These are phyloP conservation scores for Nannochloris sp. DNA, from an alignment of 139 green algal genomes.

Conservation along the genomic window DNA sequence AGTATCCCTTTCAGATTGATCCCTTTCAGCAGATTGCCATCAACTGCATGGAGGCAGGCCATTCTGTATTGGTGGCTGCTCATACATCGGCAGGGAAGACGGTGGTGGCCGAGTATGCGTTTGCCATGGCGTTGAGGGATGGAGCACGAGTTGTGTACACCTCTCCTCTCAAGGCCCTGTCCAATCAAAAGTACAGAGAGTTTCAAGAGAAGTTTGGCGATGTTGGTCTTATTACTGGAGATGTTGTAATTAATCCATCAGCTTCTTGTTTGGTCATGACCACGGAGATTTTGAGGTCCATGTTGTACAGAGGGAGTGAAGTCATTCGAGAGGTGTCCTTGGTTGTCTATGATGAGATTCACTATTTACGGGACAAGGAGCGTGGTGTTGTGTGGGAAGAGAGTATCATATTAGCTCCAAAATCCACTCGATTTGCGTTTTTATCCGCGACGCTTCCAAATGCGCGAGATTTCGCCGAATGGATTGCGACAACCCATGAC, in stretches of 20 bases:
- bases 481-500: conserved; percentile 57
- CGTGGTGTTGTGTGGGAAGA: conserved; percentile 79
- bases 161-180: conserved; percentile 76
- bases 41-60: conserved; percentile 53
- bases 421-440: conserved; percentile 54
- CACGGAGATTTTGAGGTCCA: conserved; percentile 76
- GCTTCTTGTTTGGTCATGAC: conserved; percentile 81
- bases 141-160: conserved; percentile 68
- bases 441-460: conserved; percentile 80
- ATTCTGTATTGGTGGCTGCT: conserved; percentile 63
- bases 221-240: conserved; percentile 74
- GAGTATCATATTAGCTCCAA: conserved; percentile 45
- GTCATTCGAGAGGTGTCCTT: conserved; percentile 51
- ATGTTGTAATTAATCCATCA: conserved; percentile 72
- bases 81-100: conserved; percentile 83
- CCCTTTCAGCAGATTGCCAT: conserved; percentile 71
- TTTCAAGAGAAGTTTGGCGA: conserved; percentile 63
- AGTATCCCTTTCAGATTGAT: conserved; percentile 62
- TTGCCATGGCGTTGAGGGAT: conserved; percentile 66
- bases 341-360: conserved; percentile 58
- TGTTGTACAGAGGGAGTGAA: conserved; percentile 73
- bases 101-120: conserved; percentile 72
- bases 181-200: conserved; percentile 80
- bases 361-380: conserved; percentile 66
- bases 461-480: conserved; percentile 68